A percentile compares a stretch with the other conserved stretches of the same genome.
Conservation (phyloP, 2,329 filamentous ascomycete genomes). For the Calonectria pseudoreteaudii region DNA sequence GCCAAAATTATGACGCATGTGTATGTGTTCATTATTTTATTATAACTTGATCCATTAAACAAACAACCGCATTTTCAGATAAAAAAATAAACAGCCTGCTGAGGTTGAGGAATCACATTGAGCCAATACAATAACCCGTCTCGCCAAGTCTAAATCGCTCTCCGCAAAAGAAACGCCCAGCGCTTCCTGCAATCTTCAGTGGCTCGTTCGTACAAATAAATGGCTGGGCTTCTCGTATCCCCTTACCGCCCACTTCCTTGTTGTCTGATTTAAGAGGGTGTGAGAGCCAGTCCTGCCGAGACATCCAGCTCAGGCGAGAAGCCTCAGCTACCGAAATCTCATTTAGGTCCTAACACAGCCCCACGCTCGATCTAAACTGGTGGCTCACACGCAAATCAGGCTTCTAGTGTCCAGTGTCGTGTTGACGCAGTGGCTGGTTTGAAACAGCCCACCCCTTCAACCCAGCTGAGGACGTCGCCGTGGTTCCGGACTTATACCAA, state of each 20-base stretch:
- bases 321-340: not conserved
- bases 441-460: not conserved
- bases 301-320: slow-evolving; percentile 3
- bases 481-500: not conserved
- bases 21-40: not conserved
- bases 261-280: not conserved
- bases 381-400: not conserved
- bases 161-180: not conserved
- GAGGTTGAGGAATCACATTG: not conserved
- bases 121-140: not conserved
- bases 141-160: not conserved
- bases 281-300: not conserved
- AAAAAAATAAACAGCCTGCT: not conserved
- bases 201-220: not conserved
- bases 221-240: slow-evolving; percentile 9
- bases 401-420: not conserved
- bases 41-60: not conserved
- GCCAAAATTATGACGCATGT: not conserved
- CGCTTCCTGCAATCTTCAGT: not conserved
- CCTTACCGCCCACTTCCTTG: not conserved
- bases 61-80: not conserved
- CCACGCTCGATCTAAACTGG: not conserved
- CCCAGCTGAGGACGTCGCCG: not conserved
- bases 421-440: not conserved
- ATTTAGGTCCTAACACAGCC: not conserved